Base-by-base conservation (phyloP, 805 yeast species). In the Zygosaccharomyces siamensis region DNA sequence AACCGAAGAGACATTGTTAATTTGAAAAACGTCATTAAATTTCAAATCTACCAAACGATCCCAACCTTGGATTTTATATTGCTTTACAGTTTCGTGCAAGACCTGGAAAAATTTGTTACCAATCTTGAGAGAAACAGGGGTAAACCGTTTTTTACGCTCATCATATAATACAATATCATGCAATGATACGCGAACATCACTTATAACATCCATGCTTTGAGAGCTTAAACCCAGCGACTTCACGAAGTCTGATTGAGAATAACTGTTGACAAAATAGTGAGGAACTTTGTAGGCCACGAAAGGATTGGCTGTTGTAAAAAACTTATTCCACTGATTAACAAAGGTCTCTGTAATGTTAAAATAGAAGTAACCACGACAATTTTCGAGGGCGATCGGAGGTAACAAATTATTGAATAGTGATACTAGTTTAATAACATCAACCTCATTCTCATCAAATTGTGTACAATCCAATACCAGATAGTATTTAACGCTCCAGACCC, bases 51-150 rank as follows among this genome's bases (percentile, higher is more conserved):
- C 63, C 57, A 72, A 55, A 3, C 57, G 68, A 24, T 65, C 61
- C 38, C 51, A 30, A 7, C 59, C 69, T 11, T 63, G 62, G 12
- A 74, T 48, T 50, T 72, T 74, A 8, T 72, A 45, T n/a, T 71
- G 62, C 38, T 63, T 67, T 2, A 78, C 75, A 26, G 74, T 72
- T 21, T 71, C 75, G 20, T 73, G 70, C 21, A 72, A 59, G 3
- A 86, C 66, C 60, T 85, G 90, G 39, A 87, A 59, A 67, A 72
- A 83, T 56, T 79, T 80, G 48, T 84, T 76, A 6, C 96, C 96
- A 46, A 88, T 75, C 56, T 79, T 81, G 51, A 88, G 50, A 0
- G 79, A 75, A 3, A 84, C 83, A 1, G 87, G 84, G 16, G 76
- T 69, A 54, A 78, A 80, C 30, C 77, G 68, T n/a, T 75, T 74